phyloP scores from a whole-genome alignment of 139 green algal species.

The Haematococcus sp. region DNA sequence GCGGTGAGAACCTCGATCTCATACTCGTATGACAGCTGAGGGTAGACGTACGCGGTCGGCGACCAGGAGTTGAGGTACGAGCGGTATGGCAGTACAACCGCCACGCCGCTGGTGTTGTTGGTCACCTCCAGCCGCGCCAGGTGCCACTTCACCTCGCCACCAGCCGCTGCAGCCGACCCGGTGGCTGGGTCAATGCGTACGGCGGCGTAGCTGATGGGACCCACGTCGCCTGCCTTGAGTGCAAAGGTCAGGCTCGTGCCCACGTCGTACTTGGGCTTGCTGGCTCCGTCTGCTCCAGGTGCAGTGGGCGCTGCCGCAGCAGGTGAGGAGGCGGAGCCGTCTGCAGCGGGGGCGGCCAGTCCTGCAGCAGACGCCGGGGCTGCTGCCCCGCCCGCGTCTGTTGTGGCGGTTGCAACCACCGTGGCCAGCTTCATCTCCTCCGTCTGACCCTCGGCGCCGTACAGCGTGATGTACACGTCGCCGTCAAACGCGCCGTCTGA shows the following conservation, averaged over 20 bases:
- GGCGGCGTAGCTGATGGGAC: background rate
- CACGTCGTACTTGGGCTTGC: background rate
- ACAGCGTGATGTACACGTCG: slow-evolving; percentile 12
- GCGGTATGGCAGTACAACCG: background rate
- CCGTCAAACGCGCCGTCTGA: slow-evolving; percentile 15
- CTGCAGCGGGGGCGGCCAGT: too few species aligned
- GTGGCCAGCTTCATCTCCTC: slow-evolving; percentile 8
- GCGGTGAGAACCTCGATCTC: background rate
- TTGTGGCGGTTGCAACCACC: background rate
- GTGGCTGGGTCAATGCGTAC: slow-evolving; percentile 6
- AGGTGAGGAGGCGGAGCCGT: too few species aligned
- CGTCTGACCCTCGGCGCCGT: background rate
- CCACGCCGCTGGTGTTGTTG: background rate
- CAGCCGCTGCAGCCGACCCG: background rate
- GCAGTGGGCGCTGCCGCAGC: background rate
- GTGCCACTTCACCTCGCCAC: slow-evolving; percentile 3
- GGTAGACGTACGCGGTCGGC: background rate
- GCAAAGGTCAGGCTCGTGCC: slow-evolving; percentile 6
- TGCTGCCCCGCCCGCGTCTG: background rate
- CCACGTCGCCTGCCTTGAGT: slow-evolving; percentile 7
- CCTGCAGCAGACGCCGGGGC: background rate
- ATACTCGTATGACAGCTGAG: background rate
- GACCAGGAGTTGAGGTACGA: background rate
- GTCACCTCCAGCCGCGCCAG: slow-evolving; percentile 2
- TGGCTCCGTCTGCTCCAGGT: too few species aligned